These are phyloP conservation scores for Aspergillus floridensis DNA, from an alignment of 2,329 filamentous ascomycete species.

Conservation along the genomic window DNA sequence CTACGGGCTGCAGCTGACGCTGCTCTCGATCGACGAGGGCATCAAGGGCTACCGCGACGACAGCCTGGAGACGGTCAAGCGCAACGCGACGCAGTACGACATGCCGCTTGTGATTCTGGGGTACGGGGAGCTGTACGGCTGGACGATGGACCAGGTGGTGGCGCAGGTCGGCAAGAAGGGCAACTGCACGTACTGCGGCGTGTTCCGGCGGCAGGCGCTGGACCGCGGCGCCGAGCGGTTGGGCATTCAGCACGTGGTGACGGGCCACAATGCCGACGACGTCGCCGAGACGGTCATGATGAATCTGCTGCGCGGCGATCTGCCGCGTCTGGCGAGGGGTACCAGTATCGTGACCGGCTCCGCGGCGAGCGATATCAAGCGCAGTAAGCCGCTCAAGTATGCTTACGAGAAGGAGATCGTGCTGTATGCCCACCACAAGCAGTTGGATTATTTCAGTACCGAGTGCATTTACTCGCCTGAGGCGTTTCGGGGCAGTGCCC, in stretches of 20 bases:
- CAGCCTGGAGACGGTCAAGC: slow-evolving; percentile 91
- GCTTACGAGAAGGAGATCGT: slow-evolving; percentile 99
- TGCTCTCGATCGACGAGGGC: slow-evolving; percentile 93
- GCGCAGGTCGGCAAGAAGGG: slow-evolving; percentile 95
- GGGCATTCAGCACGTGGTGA: slow-evolving; percentile 88
- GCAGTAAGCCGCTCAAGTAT: slow-evolving; percentile 96
- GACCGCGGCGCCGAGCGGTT: slow-evolving; percentile 87
- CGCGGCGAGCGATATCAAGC: slow-evolving; percentile 79
- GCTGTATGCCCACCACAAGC: slow-evolving; percentile 93
- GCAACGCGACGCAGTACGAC: slow-evolving; percentile 84
- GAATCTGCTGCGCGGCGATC: slow-evolving; percentile 88
- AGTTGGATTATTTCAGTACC: slow-evolving; percentile 95
- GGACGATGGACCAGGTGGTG: slow-evolving; percentile 99
- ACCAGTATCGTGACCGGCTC: slow-evolving; percentile 85
- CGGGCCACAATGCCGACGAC: slow-evolving; percentile 96
- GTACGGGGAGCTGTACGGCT: slow-evolving; percentile 91
- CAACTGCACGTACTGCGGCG: slow-evolving; percentile 98
- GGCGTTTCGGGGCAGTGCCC: slow-evolving; percentile 88
- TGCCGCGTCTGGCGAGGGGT: slow-evolving; percentile 80
- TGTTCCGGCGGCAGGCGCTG: slow-evolving; percentile 89
- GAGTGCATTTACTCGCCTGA: slow-evolving; percentile 98
- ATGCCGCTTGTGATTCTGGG: slow-evolving; percentile 91
- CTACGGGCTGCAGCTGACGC: slow-evolving; percentile 79
- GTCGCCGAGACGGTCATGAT: slow-evolving; percentile 96
- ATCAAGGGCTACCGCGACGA: slow-evolving; percentile 97